Base-by-base conservation (phyloP, 768 basidiomycete genomes). In the Suillus tomentosus region DNA sequence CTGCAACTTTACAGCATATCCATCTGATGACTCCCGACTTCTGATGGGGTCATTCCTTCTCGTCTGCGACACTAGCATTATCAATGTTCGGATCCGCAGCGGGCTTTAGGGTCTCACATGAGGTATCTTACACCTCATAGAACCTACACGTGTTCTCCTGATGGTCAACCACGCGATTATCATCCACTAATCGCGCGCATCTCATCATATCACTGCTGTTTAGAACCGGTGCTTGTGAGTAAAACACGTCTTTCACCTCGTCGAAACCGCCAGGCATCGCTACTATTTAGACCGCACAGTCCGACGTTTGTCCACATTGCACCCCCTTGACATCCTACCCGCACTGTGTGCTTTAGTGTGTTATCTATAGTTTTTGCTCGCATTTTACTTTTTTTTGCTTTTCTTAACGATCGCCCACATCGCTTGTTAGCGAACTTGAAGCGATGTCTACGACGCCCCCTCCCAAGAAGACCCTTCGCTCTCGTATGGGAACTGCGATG, bases 401-500 rank as follows among this genome's bases (percentile, higher is more conserved):
- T 58, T 61, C 43, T n/a, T 61, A 34, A 36, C 61, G 3, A 22
- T 14, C 24, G 37, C 24, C 31, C 14, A 24, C 47, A 27, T 64
- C 7, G 36, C 50, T 60, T 19, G 24, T 27, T 13, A 27, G 40
- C 24, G 5, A 34, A 39, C 75, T 69, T 65, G 69, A 76, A 24
- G 66, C 56, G 34, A 74, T 75, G 65, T 50, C 75, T n/a, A 59
- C 71, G 58, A 72, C 72, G 24, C 69, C 77, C 8, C 74, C 73
- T 60, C 82, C 78, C 70, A 76, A 76, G 62, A 68, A 68, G 2
- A 79, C 82, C 53, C 79, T 84, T 70, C 87, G 89, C 75, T 76
- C 80, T 47, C 87, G 89, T 58, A 82, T 90, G 78, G 85, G 85
- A 58, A 81, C 79, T 56, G 84, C 79, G 60, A 79, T 89, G 72